phyloP scores from a whole-genome alignment of 129 eudicot genomes.

The Pulicaria dysenterica region DNA sequence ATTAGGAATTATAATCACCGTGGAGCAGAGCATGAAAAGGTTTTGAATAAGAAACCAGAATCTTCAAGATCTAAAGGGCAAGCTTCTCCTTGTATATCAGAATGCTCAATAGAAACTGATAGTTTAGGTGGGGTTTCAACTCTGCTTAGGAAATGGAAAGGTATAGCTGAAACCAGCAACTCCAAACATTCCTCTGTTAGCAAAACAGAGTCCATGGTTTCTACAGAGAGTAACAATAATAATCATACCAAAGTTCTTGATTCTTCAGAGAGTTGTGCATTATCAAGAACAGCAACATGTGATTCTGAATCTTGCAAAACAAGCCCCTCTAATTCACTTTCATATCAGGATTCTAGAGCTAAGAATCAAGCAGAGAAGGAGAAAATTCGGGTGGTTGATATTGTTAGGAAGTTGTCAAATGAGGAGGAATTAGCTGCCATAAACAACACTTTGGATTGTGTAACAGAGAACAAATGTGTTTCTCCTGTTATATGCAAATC shows the following conservation, averaged over 20 bases:
- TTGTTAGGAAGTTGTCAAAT: constrained; percentile 46
- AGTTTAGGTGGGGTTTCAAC: constrained; percentile 71
- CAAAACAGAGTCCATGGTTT: constrained; percentile 1
- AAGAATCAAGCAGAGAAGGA: constrained; percentile 40
- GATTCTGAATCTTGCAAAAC: constrained; percentile 47
- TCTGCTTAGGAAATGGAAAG: constrained; percentile 62
- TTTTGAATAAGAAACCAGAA: constrained; percentile 4
- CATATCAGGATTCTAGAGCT: constrained; percentile 4
- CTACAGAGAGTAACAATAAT: no score
- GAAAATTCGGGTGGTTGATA: constrained; percentile 50
- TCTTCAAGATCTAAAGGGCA: constrained; percentile 12
- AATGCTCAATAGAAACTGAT: constrained; percentile 25
- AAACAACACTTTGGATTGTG: constrained; percentile 11
- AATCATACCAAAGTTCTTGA: no score
- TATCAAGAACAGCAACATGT: constrained; percentile 10
- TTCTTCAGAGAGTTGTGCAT: neutral
- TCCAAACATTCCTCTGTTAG: constrained; percentile 7
- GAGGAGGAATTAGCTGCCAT: neutral
- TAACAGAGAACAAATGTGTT: constrained; percentile 23
- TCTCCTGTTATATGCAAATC: constrained; percentile 36
- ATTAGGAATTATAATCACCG: neutral
- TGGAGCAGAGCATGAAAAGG: constrained; percentile 4
- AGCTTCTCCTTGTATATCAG: constrained; percentile 14
- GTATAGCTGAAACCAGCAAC: constrained; percentile 42
- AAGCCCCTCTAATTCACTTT: constrained; percentile 22